Evolutionary conservation across 257 asterid genomes (phyloP), one percentile per base, ranked within the genome.

Genomic region (Paulownia fortunei): DNA sequence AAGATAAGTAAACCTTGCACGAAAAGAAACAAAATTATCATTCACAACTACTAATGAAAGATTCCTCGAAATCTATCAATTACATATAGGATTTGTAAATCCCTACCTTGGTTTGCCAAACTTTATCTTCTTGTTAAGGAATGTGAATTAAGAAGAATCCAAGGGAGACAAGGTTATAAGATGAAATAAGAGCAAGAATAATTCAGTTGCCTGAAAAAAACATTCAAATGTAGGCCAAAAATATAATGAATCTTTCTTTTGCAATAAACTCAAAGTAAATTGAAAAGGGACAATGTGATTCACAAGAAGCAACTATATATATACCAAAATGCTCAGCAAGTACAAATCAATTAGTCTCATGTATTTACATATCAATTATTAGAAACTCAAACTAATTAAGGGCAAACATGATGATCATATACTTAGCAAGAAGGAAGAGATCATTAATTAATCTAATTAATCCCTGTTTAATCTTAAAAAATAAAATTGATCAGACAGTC

Each of bases 211-310:
- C 62, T 58, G 49, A 66, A 32, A 42, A 42, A 73, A 73, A 41
- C 49, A 62, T 68, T 83, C 86, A 86, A 83, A 84, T 82, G 81
- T 85, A 69, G 69, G 63, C 52, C 37, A 10, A 10, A 55, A 47
- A 65, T 34, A 66, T 46, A 0, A 9, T 19, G 46, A 23, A 13
- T 44, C 49, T 72, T 24, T 8, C 7, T 41, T 41, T 46, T 46
- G 54, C 54, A 11, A 46, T 49, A 49, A 49, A 13, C 5, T 11
- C n/a, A 15, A 16, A n/a, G 19, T 7, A 52, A 54, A 54, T 2
- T 21, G 12, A 54, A 54, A 54, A 6, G 21, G 12, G 5, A 54
- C 19, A 54, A 54, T 54, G 61, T 6, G 13, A 44, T 12, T 41
- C 7, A 47, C 54, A 47, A 47, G 54, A 13, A 47, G 12, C 13